phyloP scores from a whole-genome alignment of 495 filamentous ascomycete genomes.

The Immersiella caudata region DNA sequence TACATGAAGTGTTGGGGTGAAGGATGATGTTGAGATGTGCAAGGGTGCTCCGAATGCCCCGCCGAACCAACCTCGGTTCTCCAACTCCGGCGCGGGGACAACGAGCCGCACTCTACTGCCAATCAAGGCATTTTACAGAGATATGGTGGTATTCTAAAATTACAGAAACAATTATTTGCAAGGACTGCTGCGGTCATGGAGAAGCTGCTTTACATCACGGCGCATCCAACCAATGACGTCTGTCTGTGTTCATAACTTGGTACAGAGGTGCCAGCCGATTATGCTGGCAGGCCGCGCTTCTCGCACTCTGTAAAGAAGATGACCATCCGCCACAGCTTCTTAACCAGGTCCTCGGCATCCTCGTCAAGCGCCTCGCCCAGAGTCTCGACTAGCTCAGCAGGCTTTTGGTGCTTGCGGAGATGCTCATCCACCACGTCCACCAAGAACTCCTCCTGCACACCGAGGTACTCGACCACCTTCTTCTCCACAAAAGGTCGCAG shows the following conservation, averaged over 20 bases:
- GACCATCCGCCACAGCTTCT: slow-evolving; percentile 97
- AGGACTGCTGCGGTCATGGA: background rate
- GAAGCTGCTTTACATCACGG: background rate
- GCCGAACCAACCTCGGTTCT: background rate
- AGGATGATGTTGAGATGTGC: background rate
- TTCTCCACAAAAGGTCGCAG: slow-evolving; percentile 95
- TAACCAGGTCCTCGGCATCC: slow-evolving; percentile 90
- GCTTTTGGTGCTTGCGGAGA: slow-evolving; percentile 73
- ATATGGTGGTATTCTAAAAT: background rate
- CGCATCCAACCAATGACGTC: background rate
- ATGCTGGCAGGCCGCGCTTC: slow-evolving; percentile 82
- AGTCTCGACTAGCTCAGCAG: slow-evolving; percentile 80
- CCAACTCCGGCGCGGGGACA: background rate
- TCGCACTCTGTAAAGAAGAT: slow-evolving; percentile 98
- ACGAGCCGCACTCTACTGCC: background rate
- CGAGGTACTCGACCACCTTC: slow-evolving; percentile 95
- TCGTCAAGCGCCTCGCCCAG: slow-evolving; percentile 91
- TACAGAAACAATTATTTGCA: background rate
- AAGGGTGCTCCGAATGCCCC: background rate
- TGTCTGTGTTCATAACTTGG: no score
- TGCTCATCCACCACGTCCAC: slow-evolving; percentile 92
- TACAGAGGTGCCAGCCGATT: slow-evolving; percentile 12
- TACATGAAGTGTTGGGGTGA: background rate
- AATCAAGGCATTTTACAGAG: background rate
- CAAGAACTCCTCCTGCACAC: slow-evolving; percentile 93